Evolutionary conservation across 2,329 filamentous ascomycete species (phyloP), one percentile per base, ranked within the genome.

Genomic region (Cordyceps pruinosa): DNA sequence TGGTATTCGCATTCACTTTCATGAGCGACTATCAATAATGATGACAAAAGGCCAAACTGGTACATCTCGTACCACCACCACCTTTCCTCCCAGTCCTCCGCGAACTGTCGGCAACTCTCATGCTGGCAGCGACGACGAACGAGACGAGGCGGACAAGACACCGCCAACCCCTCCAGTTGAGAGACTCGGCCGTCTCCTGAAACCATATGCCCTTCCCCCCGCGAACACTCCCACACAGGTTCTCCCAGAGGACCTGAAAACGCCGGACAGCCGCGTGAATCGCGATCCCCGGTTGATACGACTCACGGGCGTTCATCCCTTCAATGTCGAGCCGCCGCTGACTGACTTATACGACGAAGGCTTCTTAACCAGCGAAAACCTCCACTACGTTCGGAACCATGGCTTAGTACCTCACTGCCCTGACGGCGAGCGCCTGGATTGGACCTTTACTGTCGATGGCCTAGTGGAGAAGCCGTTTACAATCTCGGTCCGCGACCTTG

Each of bases 311-410:
- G 81, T 89, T 6, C 92, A 96, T 70, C 92, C 92, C 1, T 96
- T 95, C 76, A 97, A 97, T 65, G 87, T 89, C 49, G 92, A 97
- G 72, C 82, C 92, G 10, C 91, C 92, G 0, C 73, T 97, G 9
- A 89, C 83, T 56, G 84, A 85, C 17, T 76, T 96, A 1, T 96
- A 85, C 70, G 81, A 93, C 46, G 76, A 81, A 74, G 90, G 92
- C 0, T 96, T 96, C 67, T 75, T 97, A 37, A 97, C 91, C 1
- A 89, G 86, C 39, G 88, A 90, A 13, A 88, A 96, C 64, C 76
- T 97, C 1, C 94, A 96, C 72, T 97, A 95, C 69, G 92, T 97
- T 9, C 79, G 92, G 35, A 97, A 96, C 66, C 92, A 97, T 75
- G 92, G 92, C 15, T 76, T 84, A 0, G 91, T 96, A 8, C 92